Conservation (phyloP, 441 rosid species). For the Rhodomyrtus psidioides region DNA sequence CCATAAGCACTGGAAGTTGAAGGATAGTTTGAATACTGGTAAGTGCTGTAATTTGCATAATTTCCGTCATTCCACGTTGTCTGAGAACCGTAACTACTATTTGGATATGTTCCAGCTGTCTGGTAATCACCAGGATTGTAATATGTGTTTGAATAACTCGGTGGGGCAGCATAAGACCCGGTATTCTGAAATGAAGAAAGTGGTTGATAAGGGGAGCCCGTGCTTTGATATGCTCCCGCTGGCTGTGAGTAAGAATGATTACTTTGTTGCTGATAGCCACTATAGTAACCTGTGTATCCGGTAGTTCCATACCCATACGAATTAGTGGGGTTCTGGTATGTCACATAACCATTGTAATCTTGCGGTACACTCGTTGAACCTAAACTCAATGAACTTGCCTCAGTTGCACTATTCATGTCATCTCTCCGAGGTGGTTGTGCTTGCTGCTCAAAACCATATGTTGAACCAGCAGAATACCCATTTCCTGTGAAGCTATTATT, state of each 20-base stretch:
- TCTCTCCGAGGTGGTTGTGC: constrained; percentile 45
- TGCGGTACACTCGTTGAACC: constrained; percentile 48
- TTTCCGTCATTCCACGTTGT: constrained; percentile 60
- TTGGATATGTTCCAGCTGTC: constrained; percentile 93
- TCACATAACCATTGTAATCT: constrained; percentile 54
- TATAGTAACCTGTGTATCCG: constrained; percentile 76
- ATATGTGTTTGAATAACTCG: constrained; percentile 96
- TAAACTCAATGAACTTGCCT: constrained; percentile 49
- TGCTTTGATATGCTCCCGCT: constrained; percentile 88
- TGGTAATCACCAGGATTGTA: constrained; percentile 99
- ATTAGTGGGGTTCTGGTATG: constrained; percentile 55
- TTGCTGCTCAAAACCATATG: constrained; percentile 50
- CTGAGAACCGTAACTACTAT: constrained; percentile 64
- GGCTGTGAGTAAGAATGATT: constrained; percentile 46
- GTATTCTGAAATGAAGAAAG: constrained; percentile 50
- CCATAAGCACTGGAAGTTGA: constrained; percentile 47
- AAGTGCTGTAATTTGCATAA: constrained; percentile 56
- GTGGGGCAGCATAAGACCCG: constrained; percentile 98
- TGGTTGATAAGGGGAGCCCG: constrained; percentile 98
- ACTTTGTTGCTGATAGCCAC: constrained; percentile 58
- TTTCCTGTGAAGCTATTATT: constrained; percentile 47
- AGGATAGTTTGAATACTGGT: constrained; percentile 59
- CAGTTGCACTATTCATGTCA: constrained; percentile 35
- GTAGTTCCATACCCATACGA: constrained; percentile 67
- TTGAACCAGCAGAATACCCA: constrained; percentile 39